These are phyloP conservation scores for Cryptosporidium canis DNA, from an alignment of 169 alveolate genomes.

Conservation along the genomic window DNA sequence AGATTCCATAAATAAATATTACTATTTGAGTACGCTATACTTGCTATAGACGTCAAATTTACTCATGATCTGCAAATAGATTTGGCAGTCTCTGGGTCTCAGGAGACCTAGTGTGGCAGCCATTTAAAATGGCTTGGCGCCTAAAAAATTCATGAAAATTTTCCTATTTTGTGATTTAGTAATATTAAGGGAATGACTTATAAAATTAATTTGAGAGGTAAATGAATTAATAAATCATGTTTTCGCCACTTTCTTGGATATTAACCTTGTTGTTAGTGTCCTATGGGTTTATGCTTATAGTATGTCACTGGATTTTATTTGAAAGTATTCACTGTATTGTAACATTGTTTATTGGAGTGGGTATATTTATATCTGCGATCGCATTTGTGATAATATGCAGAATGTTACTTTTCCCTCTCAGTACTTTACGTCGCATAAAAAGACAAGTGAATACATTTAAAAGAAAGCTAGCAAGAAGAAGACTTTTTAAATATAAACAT, in stretches of 20 bases:
- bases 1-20: background rate
- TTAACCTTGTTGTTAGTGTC: background rate
- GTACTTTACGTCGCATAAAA: conserved; percentile 16
- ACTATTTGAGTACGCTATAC: background rate
- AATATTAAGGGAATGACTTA: background rate
- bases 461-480: conserved; percentile 11
- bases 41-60: background rate
- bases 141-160: conserved; percentile 7
- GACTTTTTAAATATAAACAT: background rate
- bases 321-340: background rate
- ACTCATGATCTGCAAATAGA: conserved; percentile 19
- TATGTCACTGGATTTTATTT: conserved; percentile 35
- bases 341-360: conserved; percentile 16
- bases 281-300: conserved; percentile 10
- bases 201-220: background rate
- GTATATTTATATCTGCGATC: background rate
- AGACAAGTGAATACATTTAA: background rate
- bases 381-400: conserved; percentile 1
- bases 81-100: conserved; percentile 61
- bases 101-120: conserved; percentile 50
- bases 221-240: conserved; percentile 15
- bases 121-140: conserved; percentile 19
- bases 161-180: background rate
- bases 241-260: conserved; percentile 14
- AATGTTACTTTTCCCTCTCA: conserved; percentile 6